A percentile compares a stretch with the other conserved stretches of the same genome.
These are phyloP conservation scores for Boeremia exigua DNA, from an alignment of 2,329 filamentous ascomycete genomes.

Conservation along the genomic window DNA sequence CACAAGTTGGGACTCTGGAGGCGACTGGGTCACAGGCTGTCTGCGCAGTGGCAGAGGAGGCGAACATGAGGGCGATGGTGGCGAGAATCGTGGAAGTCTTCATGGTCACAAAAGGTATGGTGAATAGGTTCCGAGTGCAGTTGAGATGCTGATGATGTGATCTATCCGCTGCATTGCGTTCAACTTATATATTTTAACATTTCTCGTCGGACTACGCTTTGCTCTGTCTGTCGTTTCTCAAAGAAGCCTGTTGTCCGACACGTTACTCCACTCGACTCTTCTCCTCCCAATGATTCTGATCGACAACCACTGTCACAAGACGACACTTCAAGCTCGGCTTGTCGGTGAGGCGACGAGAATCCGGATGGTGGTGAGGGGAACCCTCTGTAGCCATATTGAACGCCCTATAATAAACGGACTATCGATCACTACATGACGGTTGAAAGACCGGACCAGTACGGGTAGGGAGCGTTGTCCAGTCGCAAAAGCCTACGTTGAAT, in stretches of 20 bases:
- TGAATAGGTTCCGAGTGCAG: neutral
- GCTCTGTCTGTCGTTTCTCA: neutral
- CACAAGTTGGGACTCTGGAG: conserved; percentile 20
- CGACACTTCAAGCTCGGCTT: neutral
- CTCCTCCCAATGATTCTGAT: neutral
- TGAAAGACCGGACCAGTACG: neutral
- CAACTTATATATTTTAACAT: neutral
- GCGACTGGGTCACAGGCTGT: conserved; percentile 19
- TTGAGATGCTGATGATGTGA: neutral
- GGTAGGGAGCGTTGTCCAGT: neutral
- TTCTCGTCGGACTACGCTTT: neutral
- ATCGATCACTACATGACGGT: neutral
- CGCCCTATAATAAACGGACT: neutral
- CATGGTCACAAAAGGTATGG: neutral
- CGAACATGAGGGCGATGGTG: conserved; percentile 5
- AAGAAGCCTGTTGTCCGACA: neutral
- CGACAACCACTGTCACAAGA: conserved; percentile 1
- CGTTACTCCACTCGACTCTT: neutral
- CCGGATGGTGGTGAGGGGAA: conserved; percentile 8
- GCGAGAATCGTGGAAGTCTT: conserved; percentile 6
- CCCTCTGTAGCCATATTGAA: neutral
- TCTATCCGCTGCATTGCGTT: neutral
- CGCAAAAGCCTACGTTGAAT: neutral
- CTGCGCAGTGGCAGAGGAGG: conserved; percentile 17
- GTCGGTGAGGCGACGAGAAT: neutral